Evolutionary conservation across 2,329 filamentous ascomycete species (phyloP).

Genomic region (Monosporascus cannonballus): DNA sequence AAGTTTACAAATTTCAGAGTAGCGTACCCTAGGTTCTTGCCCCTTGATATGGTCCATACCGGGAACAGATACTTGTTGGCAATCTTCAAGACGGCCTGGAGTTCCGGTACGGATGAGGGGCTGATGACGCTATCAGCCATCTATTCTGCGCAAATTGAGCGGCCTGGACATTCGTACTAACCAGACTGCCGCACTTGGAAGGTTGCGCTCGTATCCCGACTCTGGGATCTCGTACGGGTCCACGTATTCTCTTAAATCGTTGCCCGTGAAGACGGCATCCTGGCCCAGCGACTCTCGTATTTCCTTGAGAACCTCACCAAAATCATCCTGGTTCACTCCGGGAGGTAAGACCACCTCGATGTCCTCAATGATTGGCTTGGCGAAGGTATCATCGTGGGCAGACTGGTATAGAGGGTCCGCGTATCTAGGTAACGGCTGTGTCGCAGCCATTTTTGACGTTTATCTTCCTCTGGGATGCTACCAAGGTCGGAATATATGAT

Average conservation of each 20-base stretch:
- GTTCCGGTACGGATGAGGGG: conserved; percentile 24
- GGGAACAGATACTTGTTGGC: conserved; percentile 22
- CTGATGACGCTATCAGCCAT: conserved; percentile 7
- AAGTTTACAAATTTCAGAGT: background rate
- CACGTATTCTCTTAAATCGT: conserved; percentile 36
- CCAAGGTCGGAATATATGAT: no score
- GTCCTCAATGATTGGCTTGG: conserved; percentile 29
- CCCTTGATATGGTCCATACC: conserved; percentile 23
- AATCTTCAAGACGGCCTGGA: conserved; percentile 27
- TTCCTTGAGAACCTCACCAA: conserved; percentile 29
- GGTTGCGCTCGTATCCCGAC: conserved; percentile 29
- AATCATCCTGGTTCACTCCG: conserved; percentile 29
- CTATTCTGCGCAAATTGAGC: no score
- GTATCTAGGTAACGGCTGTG: conserved; percentile 24
- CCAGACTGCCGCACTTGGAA: conserved; percentile 38
- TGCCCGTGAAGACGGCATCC: conserved; percentile 32
- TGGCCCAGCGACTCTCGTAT: conserved; percentile 29
- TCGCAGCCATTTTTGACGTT: conserved; percentile 1
- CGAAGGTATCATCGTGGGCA: conserved; percentile 35
- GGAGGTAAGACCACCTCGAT: conserved; percentile 34
- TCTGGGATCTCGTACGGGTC: conserved; percentile 41
- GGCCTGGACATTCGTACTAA: conserved; percentile 9
- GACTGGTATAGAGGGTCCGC: conserved; percentile 33
- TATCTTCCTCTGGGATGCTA: no score
- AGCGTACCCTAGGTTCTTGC: conserved; percentile 35